Percentiles rank a stretch among this genome's conserved stretches.
Conservation (phyloP, 2,329 filamentous ascomycete genomes). For the Epichloe aotearoae region DNA sequence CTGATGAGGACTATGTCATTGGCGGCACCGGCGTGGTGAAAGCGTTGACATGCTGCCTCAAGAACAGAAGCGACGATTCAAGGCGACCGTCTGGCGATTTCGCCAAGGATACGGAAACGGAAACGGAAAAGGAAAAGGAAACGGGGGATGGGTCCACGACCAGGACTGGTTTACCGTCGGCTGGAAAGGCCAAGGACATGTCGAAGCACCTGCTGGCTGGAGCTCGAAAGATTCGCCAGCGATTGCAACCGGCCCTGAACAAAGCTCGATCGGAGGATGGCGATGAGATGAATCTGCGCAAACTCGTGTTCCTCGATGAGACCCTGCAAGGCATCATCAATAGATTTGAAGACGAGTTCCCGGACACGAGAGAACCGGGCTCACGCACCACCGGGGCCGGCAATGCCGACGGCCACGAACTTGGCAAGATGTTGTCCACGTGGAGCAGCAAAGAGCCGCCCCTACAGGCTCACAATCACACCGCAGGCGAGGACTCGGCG, state of each 20-base stretch:
- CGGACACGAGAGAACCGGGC: slow-evolving; percentile 54
- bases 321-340: slow-evolving; percentile 86
- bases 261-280: slow-evolving; percentile 55
- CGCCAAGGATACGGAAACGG: slow-evolving; percentile 33
- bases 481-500: slow-evolving; percentile 21
- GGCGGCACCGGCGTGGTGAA: slow-evolving; percentile 92
- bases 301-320: slow-evolving; percentile 74
- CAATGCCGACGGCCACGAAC: background rate
- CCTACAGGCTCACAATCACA: slow-evolving; percentile 12
- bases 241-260: slow-evolving; percentile 71
- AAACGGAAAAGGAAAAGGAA: slow-evolving; percentile 21
- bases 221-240: slow-evolving; percentile 73
- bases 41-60: slow-evolving; percentile 78
- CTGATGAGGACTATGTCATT: slow-evolving; percentile 90
- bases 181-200: slow-evolving; percentile 72
- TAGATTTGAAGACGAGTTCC: slow-evolving; percentile 92
- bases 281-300: slow-evolving; percentile 68
- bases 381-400: background rate
- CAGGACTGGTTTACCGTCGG: slow-evolving; percentile 24
- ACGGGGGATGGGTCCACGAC: slow-evolving; percentile 30
- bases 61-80: slow-evolving; percentile 57
- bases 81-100: slow-evolving; percentile 39
- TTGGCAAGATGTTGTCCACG: slow-evolving; percentile 2
- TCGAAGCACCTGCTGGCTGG: slow-evolving; percentile 79
- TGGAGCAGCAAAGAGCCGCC: slow-evolving; percentile 8